Evolutionary conservation across 768 basidiomycete species (phyloP).

Genomic region (Boletus speciosus): DNA sequence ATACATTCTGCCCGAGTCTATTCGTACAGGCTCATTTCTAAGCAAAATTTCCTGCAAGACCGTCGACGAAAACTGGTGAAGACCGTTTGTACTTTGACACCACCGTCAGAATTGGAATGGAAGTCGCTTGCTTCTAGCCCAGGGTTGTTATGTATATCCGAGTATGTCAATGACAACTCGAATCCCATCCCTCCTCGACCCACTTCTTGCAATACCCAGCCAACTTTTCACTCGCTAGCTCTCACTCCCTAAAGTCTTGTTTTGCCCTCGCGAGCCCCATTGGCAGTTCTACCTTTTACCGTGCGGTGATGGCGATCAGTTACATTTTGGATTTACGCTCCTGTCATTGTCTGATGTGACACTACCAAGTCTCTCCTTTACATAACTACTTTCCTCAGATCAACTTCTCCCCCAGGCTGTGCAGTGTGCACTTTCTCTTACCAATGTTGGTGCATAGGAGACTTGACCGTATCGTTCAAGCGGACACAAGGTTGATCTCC

Average conservation of each 20-base stretch:
- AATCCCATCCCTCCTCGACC: neutral
- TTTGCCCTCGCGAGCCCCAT: neutral
- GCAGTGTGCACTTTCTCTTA: neutral
- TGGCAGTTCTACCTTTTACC: neutral
- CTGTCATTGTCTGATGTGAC: neutral
- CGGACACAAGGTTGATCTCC: neutral
- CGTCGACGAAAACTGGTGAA: neutral
- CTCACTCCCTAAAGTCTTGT: no score
- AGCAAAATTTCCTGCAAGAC: neutral
- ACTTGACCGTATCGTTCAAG: neutral
- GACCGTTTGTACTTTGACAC: neutral
- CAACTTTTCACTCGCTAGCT: neutral
- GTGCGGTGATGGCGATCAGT: neutral
- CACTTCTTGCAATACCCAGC: neutral
- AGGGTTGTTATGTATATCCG: slow-evolving; percentile 2
- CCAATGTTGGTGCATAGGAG: neutral
- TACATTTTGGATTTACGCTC: neutral
- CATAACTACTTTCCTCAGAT: neutral
- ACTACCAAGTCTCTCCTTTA: no score
- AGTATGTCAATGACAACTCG: neutral
- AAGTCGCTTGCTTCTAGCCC: slow-evolving; percentile 11
- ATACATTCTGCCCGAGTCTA: neutral
- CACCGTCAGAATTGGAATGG: slow-evolving; percentile 7
- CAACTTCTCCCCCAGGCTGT: neutral
- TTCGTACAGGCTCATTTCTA: neutral